Evolutionary conservation across 805 yeast species (phyloP).

Genomic region (Wickerhamomyces alni): DNA sequence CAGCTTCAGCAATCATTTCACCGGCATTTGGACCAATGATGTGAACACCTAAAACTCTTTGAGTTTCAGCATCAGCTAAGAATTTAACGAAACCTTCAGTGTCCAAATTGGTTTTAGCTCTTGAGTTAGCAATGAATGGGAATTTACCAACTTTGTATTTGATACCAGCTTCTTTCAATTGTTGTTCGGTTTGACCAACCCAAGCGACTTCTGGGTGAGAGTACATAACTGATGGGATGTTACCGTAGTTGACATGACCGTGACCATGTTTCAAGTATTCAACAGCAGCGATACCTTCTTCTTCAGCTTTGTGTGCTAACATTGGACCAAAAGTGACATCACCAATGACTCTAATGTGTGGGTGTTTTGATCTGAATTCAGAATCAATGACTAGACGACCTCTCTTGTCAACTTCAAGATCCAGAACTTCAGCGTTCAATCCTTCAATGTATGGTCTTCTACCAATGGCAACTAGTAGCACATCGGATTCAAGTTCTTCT

Average conservation of each 20-base stretch:
- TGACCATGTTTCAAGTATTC: constrained; percentile 90
- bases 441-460: constrained; percentile 96
- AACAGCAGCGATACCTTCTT: constrained; percentile 98
- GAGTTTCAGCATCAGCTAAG: constrained; percentile 94
- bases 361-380: constrained; percentile 85
- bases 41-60: constrained; percentile 93
- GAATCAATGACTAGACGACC: constrained; percentile 94
- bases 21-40: constrained; percentile 98
- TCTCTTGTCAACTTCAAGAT: constrained; percentile 83
- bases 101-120: constrained; percentile 97
- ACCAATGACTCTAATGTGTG: constrained; percentile 96
- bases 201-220: constrained; percentile 99
- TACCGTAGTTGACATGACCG: constrained; percentile 97
- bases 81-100: constrained; percentile 97
- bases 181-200: constrained; percentile 96
- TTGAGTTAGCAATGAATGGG: constrained; percentile 98
- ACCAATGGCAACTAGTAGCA: constrained; percentile 94
- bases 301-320: constrained; percentile 99
- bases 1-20: constrained; percentile 99
- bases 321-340: constrained; percentile 98
- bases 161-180: constrained; percentile 87
- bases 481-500: constrained; percentile 81
- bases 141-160: constrained; percentile 93
- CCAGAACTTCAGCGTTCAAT: constrained; percentile 80
- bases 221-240: constrained; percentile 98